Percentiles rank a stretch among this genome's conserved stretches.
Conservation (phyloP, 257 asterid species). For the Linaria vulgaris region DNA sequence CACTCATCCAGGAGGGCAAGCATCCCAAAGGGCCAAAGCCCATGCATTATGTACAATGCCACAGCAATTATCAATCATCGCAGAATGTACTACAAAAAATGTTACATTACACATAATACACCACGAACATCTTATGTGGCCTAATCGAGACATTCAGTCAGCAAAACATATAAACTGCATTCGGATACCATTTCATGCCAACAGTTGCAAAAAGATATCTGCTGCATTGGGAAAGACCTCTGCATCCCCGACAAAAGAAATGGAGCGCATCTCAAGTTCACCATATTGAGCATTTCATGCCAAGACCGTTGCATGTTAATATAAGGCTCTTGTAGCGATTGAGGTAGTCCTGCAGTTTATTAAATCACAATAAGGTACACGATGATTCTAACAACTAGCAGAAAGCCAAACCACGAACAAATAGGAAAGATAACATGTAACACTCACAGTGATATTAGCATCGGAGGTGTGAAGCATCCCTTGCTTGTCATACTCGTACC, state of each 20-base stretch:
- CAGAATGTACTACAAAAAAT: too few relatives aligned
- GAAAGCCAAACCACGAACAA: slow-evolving; percentile 7
- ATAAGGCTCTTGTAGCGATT: slow-evolving; percentile 90
- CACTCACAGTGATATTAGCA: slow-evolving; percentile 40
- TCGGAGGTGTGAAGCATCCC: slow-evolving; percentile 67
- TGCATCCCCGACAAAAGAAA: slow-evolving; percentile 20
- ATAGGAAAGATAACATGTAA: neutral
- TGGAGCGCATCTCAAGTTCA: slow-evolving; percentile 24
- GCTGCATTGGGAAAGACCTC: slow-evolving; percentile 28
- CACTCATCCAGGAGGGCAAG: too few relatives aligned
- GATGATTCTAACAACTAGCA: neutral
- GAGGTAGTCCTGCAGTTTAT: slow-evolving; percentile 74
- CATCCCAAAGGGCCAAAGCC: too few relatives aligned
- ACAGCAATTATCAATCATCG: too few relatives aligned
- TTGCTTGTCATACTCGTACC: slow-evolving; percentile 80
- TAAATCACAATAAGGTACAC: neutral
- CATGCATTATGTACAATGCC: too few relatives aligned
- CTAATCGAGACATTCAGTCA: too few relatives aligned
- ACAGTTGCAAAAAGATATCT: slow-evolving; percentile 25
- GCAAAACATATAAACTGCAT: slow-evolving; percentile 13
- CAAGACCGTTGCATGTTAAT: slow-evolving; percentile 88
- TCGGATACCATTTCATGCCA: slow-evolving; percentile 26
- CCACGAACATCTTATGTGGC: too few relatives aligned
- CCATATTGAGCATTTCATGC: slow-evolving; percentile 85
- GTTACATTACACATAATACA: too few relatives aligned